Evolutionary conservation across 192 early-diverging fungal genomes (phyloP).

Genomic region (Coemansia sp.): DNA sequence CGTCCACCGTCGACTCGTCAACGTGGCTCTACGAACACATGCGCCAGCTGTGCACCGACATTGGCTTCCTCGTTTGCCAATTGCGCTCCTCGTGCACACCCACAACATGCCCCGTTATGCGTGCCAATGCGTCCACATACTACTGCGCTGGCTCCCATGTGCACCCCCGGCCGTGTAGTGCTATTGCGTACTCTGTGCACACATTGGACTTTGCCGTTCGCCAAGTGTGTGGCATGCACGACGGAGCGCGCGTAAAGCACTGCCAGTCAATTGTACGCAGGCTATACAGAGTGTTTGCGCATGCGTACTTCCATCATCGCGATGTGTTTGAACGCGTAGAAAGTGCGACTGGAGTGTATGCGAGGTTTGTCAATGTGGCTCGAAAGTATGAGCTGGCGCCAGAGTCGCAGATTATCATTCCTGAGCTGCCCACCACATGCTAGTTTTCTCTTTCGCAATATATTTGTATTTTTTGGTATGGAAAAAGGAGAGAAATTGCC

Average conservation of each 20-base stretch:
- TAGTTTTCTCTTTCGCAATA: neutral
- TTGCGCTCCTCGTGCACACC: constrained; percentile 76
- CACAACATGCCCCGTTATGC: constrained; percentile 86
- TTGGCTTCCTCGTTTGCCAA: constrained; percentile 72
- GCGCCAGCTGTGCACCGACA: constrained; percentile 83
- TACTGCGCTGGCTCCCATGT: constrained; percentile 85
- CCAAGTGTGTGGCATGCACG: constrained; percentile 63
- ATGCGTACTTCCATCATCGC: constrained; percentile 90
- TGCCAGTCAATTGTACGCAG: constrained; percentile 86
- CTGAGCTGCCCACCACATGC: constrained; percentile 45
- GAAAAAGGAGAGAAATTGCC: neutral
- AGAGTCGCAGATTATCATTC: constrained; percentile 72
- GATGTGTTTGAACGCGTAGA: constrained; percentile 87
- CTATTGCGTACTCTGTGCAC: constrained; percentile 91
- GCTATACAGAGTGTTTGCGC: constrained; percentile 96
- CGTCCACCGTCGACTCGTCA: constrained; percentile 55
- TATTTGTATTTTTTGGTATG: neutral
- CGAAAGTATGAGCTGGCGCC: constrained; percentile 64
- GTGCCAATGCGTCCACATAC: constrained; percentile 86
- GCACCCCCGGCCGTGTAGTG: constrained; percentile 73
- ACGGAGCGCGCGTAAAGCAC: constrained; percentile 60
- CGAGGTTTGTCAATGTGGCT: constrained; percentile 68
- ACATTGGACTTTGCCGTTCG: constrained; percentile 87
- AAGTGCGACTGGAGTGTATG: constrained; percentile 71
- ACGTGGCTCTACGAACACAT: constrained; percentile 92